phyloP scores from a whole-genome alignment of 257 asterid species.

The Solanum sejunctum region DNA sequence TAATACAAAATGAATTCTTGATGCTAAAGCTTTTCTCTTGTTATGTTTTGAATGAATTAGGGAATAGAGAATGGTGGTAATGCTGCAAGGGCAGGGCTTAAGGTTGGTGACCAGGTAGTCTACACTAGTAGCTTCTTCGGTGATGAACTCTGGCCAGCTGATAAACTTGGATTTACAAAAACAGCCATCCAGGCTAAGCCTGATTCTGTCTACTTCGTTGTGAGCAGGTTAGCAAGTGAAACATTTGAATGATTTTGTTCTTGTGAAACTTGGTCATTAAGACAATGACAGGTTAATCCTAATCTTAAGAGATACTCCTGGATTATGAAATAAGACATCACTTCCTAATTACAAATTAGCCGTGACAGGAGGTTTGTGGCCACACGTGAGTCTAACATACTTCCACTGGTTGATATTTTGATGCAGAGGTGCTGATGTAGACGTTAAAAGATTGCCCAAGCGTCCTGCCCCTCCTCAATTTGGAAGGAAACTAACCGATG shows the following conservation, averaged over 20 bases:
- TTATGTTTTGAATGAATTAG: conserved; percentile 16
- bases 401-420: background rate
- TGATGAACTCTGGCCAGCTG: conserved; percentile 97
- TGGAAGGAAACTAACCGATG: conserved; percentile 73
- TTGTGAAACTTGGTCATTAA: background rate
- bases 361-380: background rate
- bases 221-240: conserved; percentile 49
- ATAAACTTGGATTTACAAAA: conserved; percentile 88
- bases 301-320: background rate
- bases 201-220: conserved; percentile 80
- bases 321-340: background rate
- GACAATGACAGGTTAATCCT: background rate
- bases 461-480: conserved; percentile 97
- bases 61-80: conserved; percentile 84
- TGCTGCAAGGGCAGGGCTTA: conserved; percentile 96
- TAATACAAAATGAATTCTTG: background rate
- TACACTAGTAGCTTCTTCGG: conserved; percentile 98
- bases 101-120: conserved; percentile 78
- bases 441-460: conserved; percentile 72
- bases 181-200: conserved; percentile 94
- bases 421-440: conserved; percentile 75
- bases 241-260: background rate
- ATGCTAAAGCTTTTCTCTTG: background rate
- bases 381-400: background rate
- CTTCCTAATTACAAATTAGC: background rate